These are phyloP conservation scores for Pelargonium cotyledonis DNA, from an alignment of 441 rosid species.

Conservation along the genomic window DNA sequence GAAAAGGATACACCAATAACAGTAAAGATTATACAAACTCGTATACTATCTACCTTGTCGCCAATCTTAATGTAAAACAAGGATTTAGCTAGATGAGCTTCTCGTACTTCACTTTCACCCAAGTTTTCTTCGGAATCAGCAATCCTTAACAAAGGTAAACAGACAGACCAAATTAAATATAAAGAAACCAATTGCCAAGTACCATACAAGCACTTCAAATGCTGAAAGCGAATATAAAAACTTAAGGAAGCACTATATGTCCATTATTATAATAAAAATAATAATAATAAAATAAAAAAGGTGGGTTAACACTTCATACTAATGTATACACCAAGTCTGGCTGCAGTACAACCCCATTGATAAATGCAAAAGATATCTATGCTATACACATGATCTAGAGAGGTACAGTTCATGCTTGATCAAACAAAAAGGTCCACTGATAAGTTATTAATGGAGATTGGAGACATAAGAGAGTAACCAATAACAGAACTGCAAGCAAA, in stretches of 20 bases:
- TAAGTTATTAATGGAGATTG: background rate
- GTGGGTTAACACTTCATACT: background rate
- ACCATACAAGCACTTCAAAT: background rate
- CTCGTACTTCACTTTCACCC: slow-evolving; percentile 99
- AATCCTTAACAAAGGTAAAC: slow-evolving; percentile 43
- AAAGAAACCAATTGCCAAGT: background rate
- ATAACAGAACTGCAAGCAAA: no score
- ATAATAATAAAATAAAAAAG: no score
- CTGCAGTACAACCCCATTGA: background rate
- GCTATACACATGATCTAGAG: background rate
- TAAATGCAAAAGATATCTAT: background rate
- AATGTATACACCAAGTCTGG: background rate
- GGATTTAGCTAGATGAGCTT: slow-evolving; percentile 96
- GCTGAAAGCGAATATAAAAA: background rate
- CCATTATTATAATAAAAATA: background rate
- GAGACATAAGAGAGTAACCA: background rate
- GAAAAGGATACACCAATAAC: background rate
- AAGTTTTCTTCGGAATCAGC: slow-evolving; percentile 95
- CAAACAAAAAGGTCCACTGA: background rate
- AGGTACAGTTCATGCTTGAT: background rate
- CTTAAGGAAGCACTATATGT: background rate
- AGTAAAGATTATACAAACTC: background rate
- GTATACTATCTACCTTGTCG: slow-evolving; percentile 57
- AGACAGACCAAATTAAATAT: background rate
- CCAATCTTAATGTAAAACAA: slow-evolving; percentile 76